Percentiles rank a stretch among this genome's conserved stretches.
Conservation (phyloP, 495 filamentous ascomycete species). For the Lophiotrema nucula region DNA sequence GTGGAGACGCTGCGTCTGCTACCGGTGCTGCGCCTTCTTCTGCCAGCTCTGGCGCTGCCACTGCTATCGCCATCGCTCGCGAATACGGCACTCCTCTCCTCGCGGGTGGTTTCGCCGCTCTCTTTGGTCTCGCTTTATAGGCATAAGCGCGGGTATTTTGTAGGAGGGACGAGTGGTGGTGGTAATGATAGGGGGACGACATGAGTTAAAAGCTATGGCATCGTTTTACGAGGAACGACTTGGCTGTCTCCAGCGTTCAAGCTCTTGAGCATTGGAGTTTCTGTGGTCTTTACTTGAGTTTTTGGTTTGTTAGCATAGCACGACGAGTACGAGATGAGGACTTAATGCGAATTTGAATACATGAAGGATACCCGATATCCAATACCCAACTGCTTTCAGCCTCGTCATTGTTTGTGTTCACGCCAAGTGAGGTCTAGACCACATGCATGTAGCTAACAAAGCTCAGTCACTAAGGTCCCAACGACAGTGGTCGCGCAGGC, state of each 20-base stretch:
- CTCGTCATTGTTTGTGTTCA: too few species aligned
- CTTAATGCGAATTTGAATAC: constrained; percentile 12
- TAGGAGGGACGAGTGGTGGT: constrained; percentile 1
- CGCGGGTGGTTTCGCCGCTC: constrained; percentile 49
- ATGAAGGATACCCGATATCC: constrained; percentile 24
- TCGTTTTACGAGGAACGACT: background rate
- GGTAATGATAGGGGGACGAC: background rate
- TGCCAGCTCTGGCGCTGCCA: constrained; percentile 40
- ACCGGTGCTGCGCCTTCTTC: constrained; percentile 22
- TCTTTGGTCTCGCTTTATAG: constrained; percentile 54
- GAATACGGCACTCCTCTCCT: constrained; percentile 53
- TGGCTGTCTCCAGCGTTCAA: constrained; percentile 22
- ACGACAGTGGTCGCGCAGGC: too few species aligned
- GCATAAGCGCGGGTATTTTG: too few species aligned
- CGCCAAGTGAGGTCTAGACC: background rate
- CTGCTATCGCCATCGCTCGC: constrained; percentile 43
- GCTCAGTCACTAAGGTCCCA: background rate
- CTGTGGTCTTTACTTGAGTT: background rate
- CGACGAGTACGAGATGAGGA: background rate
- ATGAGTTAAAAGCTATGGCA: constrained; percentile 1
- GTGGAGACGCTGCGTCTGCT: constrained; percentile 12
- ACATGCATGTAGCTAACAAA: background rate
- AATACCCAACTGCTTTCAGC: constrained; percentile 1
- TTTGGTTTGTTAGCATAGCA: constrained; percentile 9
- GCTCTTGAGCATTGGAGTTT: constrained; percentile 23